These are phyloP conservation scores for Microcyclosporella mali DNA, from an alignment of 2,329 filamentous ascomycete species.

Conservation along the genomic window DNA sequence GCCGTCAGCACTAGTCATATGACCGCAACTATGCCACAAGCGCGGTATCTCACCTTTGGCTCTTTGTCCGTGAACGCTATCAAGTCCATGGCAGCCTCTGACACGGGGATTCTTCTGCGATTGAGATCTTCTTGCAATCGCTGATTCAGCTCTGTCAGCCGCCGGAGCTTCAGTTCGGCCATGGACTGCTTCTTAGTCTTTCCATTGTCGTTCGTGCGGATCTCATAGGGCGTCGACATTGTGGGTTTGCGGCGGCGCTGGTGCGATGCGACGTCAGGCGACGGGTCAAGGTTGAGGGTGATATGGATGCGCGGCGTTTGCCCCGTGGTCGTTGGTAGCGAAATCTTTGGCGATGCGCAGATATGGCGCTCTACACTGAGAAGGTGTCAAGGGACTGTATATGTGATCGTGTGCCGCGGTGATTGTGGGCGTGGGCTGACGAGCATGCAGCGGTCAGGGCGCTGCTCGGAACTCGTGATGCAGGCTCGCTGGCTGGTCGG, in stretches of 20 bases:
- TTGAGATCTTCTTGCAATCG: slow-evolving; percentile 93
- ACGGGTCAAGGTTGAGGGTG: slow-evolving; percentile 3
- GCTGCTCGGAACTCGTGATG: neutral
- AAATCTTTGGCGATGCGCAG: slow-evolving; percentile 1
- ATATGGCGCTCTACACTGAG: neutral
- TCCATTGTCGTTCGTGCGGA: slow-evolving; percentile 58
- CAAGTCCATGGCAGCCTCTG: slow-evolving; percentile 74
- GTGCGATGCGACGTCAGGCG: slow-evolving; percentile 3
- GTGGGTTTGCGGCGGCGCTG: slow-evolving; percentile 18
- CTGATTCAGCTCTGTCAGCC: slow-evolving; percentile 94
- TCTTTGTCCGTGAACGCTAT: slow-evolving; percentile 93
- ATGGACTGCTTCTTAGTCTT: slow-evolving; percentile 98
- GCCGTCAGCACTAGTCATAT: slow-evolving; percentile 2
- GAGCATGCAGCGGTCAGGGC: neutral
- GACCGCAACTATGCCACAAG: neutral
- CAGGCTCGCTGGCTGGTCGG: neutral
- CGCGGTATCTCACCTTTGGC: slow-evolving; percentile 54
- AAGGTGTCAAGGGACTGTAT: neutral
- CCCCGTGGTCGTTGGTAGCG: neutral
- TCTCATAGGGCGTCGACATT: slow-evolving; percentile 60
- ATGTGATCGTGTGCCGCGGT: slow-evolving; percentile 1
- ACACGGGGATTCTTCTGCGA: slow-evolving; percentile 89
- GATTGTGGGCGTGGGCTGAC: neutral
- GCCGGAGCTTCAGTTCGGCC: slow-evolving; percentile 94
- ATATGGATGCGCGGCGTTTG: slow-evolving; percentile 9